Evolutionary conservation across 495 filamentous ascomycete genomes (phyloP).

Genomic region (Neurospora sp.): DNA sequence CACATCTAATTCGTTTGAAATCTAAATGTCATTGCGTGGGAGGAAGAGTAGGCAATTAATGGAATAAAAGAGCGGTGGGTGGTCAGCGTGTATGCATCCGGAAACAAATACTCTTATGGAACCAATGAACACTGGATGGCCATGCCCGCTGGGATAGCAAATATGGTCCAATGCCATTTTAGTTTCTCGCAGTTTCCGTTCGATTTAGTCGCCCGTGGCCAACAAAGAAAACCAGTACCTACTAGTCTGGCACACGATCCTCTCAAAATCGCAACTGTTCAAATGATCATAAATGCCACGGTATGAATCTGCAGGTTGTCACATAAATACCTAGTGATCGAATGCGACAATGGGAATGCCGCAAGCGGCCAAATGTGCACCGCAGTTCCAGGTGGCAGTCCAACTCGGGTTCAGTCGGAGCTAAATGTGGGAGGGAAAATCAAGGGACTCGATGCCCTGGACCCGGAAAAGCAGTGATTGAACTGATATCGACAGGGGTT

Average conservation of each 20-base stretch:
- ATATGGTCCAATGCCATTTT: background rate
- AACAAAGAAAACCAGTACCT: background rate
- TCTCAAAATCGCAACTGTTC: background rate
- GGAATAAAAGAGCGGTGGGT: background rate
- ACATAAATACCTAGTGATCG: background rate
- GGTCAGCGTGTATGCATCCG: background rate
- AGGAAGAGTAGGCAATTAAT: background rate
- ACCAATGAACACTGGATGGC: background rate
- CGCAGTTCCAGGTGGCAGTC: background rate
- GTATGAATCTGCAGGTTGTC: background rate
- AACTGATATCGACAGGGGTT: slow-evolving; percentile 15
- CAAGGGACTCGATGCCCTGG: background rate
- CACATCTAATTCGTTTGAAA: background rate
- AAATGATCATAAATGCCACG: background rate
- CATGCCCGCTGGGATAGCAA: background rate
- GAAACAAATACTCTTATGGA: background rate
- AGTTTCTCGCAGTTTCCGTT: too few relatives aligned
- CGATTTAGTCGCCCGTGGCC: background rate
- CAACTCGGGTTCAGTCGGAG: background rate
- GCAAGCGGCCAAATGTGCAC: background rate
- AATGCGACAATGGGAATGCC: background rate
- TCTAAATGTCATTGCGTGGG: background rate
- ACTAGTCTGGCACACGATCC: background rate
- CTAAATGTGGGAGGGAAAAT: background rate
- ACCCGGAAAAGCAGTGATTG: background rate